phyloP scores from a whole-genome alignment of 306 rosid genomes.

The Macrotyloma uniflorum region DNA sequence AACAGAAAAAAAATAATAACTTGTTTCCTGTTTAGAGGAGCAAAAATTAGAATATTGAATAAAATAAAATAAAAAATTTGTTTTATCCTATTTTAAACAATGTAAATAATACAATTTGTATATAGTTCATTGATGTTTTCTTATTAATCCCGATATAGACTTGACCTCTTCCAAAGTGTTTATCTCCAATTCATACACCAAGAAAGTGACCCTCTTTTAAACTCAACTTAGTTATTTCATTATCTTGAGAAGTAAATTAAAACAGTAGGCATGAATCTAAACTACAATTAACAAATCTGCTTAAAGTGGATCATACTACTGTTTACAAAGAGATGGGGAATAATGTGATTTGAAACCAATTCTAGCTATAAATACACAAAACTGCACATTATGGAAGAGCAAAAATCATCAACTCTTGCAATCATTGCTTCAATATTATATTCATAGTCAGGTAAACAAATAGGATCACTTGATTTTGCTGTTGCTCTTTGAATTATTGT shows the following conservation, averaged over 20 bases:
- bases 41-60: too few relatives aligned
- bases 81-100: too few relatives aligned
- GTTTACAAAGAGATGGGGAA: neutral
- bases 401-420: neutral
- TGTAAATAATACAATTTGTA: too few relatives aligned
- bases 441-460: neutral
- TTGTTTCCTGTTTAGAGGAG: too few relatives aligned
- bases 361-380: neutral
- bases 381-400: neutral
- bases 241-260: neutral
- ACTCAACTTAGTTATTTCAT: neutral
- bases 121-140: too few relatives aligned
- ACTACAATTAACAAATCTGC: neutral
- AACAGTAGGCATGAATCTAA: neutral
- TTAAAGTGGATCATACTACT: neutral
- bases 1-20: too few relatives aligned
- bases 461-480: neutral
- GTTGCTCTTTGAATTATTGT: neutral
- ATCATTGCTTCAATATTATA: neutral
- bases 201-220: too few relatives aligned
- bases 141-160: too few relatives aligned
- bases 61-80: too few relatives aligned
- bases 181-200: too few relatives aligned
- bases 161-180: too few relatives aligned
- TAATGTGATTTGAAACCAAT: neutral